Evolutionary conservation across 495 filamentous ascomycete genomes (phyloP), one percentile per base, ranked within the genome.

Genomic region (Trichocladium uniseriatum): DNA sequence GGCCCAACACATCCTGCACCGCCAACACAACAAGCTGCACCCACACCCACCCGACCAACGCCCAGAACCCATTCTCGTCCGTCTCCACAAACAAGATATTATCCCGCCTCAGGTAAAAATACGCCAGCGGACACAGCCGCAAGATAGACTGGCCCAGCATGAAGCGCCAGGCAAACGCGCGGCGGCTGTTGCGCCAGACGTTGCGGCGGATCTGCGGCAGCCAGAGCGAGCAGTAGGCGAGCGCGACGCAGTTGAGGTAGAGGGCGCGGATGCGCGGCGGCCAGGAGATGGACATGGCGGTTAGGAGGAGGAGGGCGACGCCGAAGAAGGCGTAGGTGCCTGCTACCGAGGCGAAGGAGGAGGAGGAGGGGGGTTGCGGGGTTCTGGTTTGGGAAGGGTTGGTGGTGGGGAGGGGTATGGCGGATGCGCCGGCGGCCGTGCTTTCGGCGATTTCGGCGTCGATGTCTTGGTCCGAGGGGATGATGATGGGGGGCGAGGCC

Each of bases 131-230:
- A 6, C 81, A 59, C 1, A 94, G 64, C 0, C 92, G 79, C 0
- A 94, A 74, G 15, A 82, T 58, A 45, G 86, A 90, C 58, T 94
- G 83, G 2, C 90, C 91, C 36, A 89, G 59, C 45, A 96, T 81
- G 60, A 89, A 98, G 38, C 85, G 81, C 88, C 88, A 94, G 5
- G 80, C 75, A 5, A 95, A 73, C 2, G 89, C 87, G 58, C 87
- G 86, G 28, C 91, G 86, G 62, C 87, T 94, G 65, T 95, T 95
- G 20, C 92, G 84, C 66, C 86, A 80, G 38, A 88, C 70, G 66
- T 98, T 98, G 38, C 92, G 83, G 55, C 83, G 79, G 56, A 96
- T 89, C 62, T 98, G 92, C 0, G 92, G 92, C 0, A 78, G 52
- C 91, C 91, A 96, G 61, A 95, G 84, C 18, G 89, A 94, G 27